phyloP scores from a whole-genome alignment of 768 basidiomycete species.

The Megacollybia marginata region DNA sequence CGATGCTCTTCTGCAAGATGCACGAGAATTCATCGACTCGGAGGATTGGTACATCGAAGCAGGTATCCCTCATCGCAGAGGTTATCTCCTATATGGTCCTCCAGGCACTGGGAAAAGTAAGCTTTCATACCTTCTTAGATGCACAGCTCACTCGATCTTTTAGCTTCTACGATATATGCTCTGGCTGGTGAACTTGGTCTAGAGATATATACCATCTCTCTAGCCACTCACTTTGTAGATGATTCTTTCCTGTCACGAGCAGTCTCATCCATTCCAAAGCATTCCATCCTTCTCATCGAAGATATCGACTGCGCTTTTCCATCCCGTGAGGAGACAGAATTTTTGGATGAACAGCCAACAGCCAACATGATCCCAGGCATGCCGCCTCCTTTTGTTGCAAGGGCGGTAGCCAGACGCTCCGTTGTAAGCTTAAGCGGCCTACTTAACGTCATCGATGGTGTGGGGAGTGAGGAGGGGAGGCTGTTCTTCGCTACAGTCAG shows the following conservation, averaged over 20 bases:
- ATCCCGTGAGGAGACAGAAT: conserved; percentile 33
- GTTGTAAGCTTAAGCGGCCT: conserved; percentile 1
- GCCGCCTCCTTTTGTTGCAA: background rate
- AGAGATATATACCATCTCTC: conserved; percentile 69
- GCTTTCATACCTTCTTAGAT: conserved; percentile 7
- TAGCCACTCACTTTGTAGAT: conserved; percentile 42
- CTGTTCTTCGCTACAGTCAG: conserved; percentile 22
- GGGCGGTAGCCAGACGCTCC: background rate
- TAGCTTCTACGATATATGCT: conserved; percentile 48
- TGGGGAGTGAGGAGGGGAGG: conserved; percentile 22
- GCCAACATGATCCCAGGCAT: background rate
- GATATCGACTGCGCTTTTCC: conserved; percentile 58
- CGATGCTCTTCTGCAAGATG: conserved; percentile 40
- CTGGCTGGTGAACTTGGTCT: conserved; percentile 64
- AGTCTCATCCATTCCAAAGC: conserved; percentile 38
- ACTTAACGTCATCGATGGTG: conserved; percentile 25
- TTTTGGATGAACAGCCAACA: background rate
- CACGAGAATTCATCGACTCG: conserved; percentile 41
- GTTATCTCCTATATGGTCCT: conserved; percentile 50
- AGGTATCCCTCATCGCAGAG: conserved; percentile 52
- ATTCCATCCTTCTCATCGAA: conserved; percentile 49
- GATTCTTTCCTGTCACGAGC: conserved; percentile 41
- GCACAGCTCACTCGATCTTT: conserved; percentile 25
- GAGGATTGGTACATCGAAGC: conserved; percentile 53
- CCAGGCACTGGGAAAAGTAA: conserved; percentile 59